Evolutionary conservation across 2,329 filamentous ascomycete genomes (phyloP).

Genomic region (Talaromyces sp.): DNA sequence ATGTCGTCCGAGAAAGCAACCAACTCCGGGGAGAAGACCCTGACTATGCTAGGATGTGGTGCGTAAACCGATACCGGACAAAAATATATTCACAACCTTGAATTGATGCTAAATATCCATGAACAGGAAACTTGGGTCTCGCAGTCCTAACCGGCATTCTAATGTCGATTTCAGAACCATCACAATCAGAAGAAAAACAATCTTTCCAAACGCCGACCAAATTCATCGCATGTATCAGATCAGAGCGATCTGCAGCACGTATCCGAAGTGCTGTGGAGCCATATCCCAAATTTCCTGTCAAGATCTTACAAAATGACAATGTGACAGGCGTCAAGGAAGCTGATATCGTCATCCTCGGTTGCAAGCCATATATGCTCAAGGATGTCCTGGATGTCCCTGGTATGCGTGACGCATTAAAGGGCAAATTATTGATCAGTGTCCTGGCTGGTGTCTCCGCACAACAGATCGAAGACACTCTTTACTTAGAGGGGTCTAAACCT

Average conservation of each 20-base stretch:
- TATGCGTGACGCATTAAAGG: conserved; percentile 66
- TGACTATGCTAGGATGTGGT: conserved; percentile 80
- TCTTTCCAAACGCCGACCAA: conserved; percentile 57
- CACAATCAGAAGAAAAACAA: conserved; percentile 21
- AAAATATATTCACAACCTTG: neutral
- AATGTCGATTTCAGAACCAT: conserved; percentile 56
- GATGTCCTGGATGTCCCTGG: conserved; percentile 63
- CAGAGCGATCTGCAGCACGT: conserved; percentile 62
- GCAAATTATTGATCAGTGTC: conserved; percentile 78
- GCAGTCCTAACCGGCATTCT: conserved; percentile 79
- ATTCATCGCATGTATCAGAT: conserved; percentile 77
- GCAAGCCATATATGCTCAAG: conserved; percentile 71
- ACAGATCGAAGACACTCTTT: conserved; percentile 62
- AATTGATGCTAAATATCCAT: neutral
- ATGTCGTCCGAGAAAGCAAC: conserved; percentile 13
- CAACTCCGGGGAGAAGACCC: conserved; percentile 52
- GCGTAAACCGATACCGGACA: conserved; percentile 30
- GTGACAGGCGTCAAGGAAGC: conserved; percentile 60
- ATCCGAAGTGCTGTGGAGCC: conserved; percentile 62
- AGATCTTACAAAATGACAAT: conserved; percentile 68
- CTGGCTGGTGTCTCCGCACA: conserved; percentile 68
- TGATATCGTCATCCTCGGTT: conserved; percentile 71
- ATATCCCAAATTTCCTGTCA: conserved; percentile 55
- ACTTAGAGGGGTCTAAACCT: conserved; percentile 45
- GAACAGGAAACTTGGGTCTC: conserved; percentile 72